Base-by-base conservation (phyloP, 805 yeast genomes). In the Saccharomyces paradoxus region DNA sequence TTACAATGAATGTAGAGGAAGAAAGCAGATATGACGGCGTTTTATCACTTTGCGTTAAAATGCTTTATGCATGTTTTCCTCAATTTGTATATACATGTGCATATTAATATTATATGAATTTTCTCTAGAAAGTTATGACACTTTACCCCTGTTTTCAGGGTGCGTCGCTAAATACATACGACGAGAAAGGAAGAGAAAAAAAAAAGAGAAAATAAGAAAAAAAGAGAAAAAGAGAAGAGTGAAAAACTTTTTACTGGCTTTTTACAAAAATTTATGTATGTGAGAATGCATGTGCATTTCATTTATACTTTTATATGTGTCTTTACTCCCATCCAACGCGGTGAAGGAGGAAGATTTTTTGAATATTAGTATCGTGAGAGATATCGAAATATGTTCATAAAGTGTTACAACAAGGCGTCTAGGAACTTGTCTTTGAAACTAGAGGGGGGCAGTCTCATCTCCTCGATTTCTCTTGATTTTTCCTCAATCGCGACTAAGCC, bases 401-500 rank as follows among this genome's bases (percentile, higher is more conserved):
- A 37, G 44, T 5, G n/a, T 50, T 53, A 65, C 27, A 64, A 56
- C 13, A 64, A 32, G 52, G 62, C 57, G 13, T 61, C 64, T 49
- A 65, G 14, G 46, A 64, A 55, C 49, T 60, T 63, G 9, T 54
- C 59, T 60, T 60, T 54, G 10, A 41, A 46, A 13, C 54, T 62
- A 4, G 50, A 27, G 24, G 71, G 71, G 6, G 55, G 50, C 3
- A 54, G 30, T 52, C 69, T 60, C 46, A 56, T 53, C 46, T 61
- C 68, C 22, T 64, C 65, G 4, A 62, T 46, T 9, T 55, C 53
- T 26, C 72, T 74, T 50, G 77, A 78, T 56, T 79, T 81, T 56
- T 74, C 79, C 67, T 84, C 89, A 41, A 80, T 79, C 60, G 79
- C 78, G 32, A 76, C 85, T 54, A 85, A 72, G 26, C 87, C 88